Evolutionary conservation across 2,329 filamentous ascomycete species (phyloP), one percentile per base, ranked within the genome.

Genomic region (Pseudopithomyces chartarum): DNA sequence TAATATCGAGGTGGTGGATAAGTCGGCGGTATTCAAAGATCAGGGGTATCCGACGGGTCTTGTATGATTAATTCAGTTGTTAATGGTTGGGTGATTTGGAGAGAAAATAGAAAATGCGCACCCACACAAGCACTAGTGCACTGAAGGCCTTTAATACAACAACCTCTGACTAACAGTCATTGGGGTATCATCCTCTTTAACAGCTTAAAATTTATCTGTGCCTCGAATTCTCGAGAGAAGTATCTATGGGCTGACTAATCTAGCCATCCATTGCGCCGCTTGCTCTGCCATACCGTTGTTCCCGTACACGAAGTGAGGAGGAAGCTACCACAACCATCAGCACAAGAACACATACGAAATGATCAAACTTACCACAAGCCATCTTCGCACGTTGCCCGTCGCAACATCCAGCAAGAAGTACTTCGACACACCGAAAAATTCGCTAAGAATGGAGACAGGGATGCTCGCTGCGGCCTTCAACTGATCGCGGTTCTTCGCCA

Each of bases 1-100:
- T 51, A 67, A 67, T 48, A 53, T 67, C 36, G 65, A 66, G 55
- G 60, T 65, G 33, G 65, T 67, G 36, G 52, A 62, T 43, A 64
- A 65, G 45, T n/a, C 52, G 26, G 32, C 54, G n/a, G 2, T 46
- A 56, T 43, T 59, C 26, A 55, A 15, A 33, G 38, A 23, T 12
- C 6, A 32, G 36, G 34, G 36, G 32, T 26, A 40, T 19, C 38
- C n/a, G 6, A n/a, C n/a, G 38, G 38, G 38, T 10, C 38, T 40
- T 3, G 38, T 40, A 17, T 40, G 17, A 19, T n/a, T n/a, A 36
- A 29, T 29, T 29, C 8, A 8, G 26, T 29, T 29, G 26, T 29
- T 29, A 5, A 29, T 4, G 8, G 26, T 4, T 8, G 8, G 26
- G 26, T 8, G 26, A 29, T 5, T 29, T 29, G 26, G 26, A 8